These are phyloP conservation scores for Lepidium africanum DNA, from an alignment of 345 rosid species.

Conservation along the genomic window DNA sequence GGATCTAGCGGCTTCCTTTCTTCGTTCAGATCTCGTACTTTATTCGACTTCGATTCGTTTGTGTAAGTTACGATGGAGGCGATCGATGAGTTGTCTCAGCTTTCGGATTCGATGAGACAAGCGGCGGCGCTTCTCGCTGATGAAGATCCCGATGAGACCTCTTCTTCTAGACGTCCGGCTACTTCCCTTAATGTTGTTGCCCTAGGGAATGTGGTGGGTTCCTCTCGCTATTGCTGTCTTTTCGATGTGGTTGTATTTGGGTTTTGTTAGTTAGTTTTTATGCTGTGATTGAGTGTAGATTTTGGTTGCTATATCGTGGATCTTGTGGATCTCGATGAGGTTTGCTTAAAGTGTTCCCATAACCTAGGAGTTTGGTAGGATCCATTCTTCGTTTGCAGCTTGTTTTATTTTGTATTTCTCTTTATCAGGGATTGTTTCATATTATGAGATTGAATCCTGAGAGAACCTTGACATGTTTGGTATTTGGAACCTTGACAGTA, in stretches of 20 bases:
- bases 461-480: background rate
- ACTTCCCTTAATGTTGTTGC: conserved; percentile 84
- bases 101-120: conserved; percentile 79
- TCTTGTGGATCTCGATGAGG: conserved; percentile 30
- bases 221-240: background rate
- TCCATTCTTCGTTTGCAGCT: background rate
- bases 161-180: conserved; percentile 49
- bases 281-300: conserved; percentile 6
- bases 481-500: too few species aligned
- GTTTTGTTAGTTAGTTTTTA: background rate
- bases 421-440: background rate
- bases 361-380: conserved; percentile 14
- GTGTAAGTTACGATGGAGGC: conserved; percentile 54
- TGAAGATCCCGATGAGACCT: conserved; percentile 78
- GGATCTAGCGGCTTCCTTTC: conserved; percentile 5
- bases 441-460: background rate
- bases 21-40: conserved; percentile 21
- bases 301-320: conserved; percentile 13
- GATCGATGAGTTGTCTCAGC: conserved; percentile 78
- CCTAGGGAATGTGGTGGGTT: conserved; percentile 89
- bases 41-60: conserved; percentile 1
- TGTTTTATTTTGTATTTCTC: background rate
- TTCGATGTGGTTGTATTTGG: conserved; percentile 4
- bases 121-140: conserved; percentile 77
- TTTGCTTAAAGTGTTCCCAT: background rate